Evolutionary conservation across 2,329 filamentous ascomycete species (phyloP).

Genomic region (Colletotrichum spinosum): DNA sequence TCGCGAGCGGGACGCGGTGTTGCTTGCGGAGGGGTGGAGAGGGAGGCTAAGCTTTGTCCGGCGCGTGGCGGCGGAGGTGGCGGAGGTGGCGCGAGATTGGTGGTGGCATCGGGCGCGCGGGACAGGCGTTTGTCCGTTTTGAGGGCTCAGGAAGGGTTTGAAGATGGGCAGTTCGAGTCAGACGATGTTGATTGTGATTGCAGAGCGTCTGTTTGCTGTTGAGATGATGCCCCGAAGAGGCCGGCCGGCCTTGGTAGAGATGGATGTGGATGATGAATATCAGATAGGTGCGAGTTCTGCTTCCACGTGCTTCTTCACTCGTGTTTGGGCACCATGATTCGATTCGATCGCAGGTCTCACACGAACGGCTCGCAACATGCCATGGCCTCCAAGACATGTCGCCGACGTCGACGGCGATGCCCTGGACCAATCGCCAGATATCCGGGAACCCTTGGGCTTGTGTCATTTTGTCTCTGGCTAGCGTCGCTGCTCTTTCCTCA

Average conservation of each 20-base stretch:
- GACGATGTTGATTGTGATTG: no score
- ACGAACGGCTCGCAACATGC: background rate
- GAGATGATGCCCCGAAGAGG: no score
- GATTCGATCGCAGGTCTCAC: no score
- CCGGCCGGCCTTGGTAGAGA: no score
- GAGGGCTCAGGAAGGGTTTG: background rate
- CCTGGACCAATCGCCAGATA: constrained; percentile 1
- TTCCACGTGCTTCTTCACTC: no score
- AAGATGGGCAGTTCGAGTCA: no score
- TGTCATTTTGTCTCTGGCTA: constrained; percentile 15
- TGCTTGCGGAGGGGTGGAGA: background rate
- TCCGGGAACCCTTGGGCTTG: background rate
- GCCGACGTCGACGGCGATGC: background rate
- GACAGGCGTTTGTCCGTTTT: background rate
- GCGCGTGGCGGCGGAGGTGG: background rate
- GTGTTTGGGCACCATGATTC: no score
- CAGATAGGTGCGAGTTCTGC: no score
- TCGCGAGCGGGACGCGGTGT: no score
- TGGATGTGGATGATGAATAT: no score
- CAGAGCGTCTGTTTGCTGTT: no score
- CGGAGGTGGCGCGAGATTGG: background rate
- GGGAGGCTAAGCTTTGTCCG: background rate
- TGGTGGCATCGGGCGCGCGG: no score
- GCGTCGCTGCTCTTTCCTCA: background rate
- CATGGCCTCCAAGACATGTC: background rate